These are phyloP conservation scores for Trichoderma lentiforme DNA, from an alignment of 2,329 filamentous ascomycete species.

Conservation along the genomic window DNA sequence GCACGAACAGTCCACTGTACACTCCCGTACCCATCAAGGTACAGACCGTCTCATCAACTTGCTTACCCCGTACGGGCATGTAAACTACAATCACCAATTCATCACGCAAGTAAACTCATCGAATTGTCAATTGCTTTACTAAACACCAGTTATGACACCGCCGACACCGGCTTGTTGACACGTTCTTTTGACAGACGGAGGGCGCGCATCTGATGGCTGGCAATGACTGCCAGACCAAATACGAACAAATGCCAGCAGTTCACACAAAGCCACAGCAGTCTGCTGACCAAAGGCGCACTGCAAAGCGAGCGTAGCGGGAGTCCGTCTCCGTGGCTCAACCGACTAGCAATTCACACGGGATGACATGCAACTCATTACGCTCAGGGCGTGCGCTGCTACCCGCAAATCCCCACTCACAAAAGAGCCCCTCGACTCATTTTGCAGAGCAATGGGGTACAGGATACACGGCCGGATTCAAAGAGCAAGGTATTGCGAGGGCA, in stretches of 20 bases:
- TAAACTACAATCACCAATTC: not conserved
- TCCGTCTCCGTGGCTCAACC: constrained; percentile 1
- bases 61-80: not conserved
- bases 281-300: not conserved
- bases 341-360: not conserved
- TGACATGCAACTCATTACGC: not conserved
- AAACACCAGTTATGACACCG: not conserved
- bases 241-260: not conserved
- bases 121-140: not conserved
- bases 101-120: not conserved
- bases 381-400: not conserved
- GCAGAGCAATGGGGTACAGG: not conserved
- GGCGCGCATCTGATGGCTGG: not conserved
- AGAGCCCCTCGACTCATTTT: not conserved
- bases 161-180: not conserved
- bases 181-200: constrained; percentile 4
- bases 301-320: not conserved
- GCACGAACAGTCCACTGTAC: not conserved
- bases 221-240: not conserved
- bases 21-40: not conserved
- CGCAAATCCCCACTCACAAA: not conserved
- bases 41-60: not conserved
- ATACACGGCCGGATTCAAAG: not conserved
- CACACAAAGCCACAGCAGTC: constrained; percentile 2
- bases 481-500: not conserved